Evolutionary conservation across 345 rosid species (phyloP), one percentile per base, ranked within the genome.

Genomic region (Eucalyptus cloeziana): DNA sequence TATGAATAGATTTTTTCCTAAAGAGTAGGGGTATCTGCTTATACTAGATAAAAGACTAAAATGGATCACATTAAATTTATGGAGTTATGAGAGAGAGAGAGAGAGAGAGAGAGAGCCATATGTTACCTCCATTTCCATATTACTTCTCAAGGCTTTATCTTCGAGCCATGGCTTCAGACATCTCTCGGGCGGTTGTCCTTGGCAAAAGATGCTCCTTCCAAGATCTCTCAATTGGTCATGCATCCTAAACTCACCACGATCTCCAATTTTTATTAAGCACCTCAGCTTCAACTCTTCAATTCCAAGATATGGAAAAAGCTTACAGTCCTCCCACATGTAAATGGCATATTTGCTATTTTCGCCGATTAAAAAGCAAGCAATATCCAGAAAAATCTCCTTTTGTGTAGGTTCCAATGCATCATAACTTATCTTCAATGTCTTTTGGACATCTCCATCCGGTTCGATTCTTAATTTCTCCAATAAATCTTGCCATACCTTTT

Each of bases 261-360:
- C 6, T 7, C 2, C 79, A 67, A 67, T 67, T 67, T 67, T 16
- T 15, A 67, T 8, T 8, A 31, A 67, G 79, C 79, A 31, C 43
- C 79, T 67, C 1, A 15, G 2, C 22, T 15, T 31, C 79, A 67
- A 67, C 43, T 67, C 11, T 31, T 31, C 3, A 31, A 67, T 67
- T 15, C 22, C 79, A 2, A 1, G 3, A 16, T 4, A 2, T n/a
- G 79, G 40, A 67, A 0, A 8, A 31, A n/a, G 5, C 5, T 3
- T 0, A 15, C 40, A 15, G 1, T 67, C 79, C 22, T 31, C 21
- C 79, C 79, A 67, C 43, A 31, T 3, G 11, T 67, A 31, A 2
- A 8, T 0, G 1, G 22, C 22, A 1, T 3, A 67, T 4, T 67
- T 67, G 79, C 3, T 15, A 0, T 14, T 3, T 16, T 4, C 2